These are phyloP conservation scores for Scolecobasidium constrictum DNA, from an alignment of 2,329 filamentous ascomycete genomes.

Conservation along the genomic window DNA sequence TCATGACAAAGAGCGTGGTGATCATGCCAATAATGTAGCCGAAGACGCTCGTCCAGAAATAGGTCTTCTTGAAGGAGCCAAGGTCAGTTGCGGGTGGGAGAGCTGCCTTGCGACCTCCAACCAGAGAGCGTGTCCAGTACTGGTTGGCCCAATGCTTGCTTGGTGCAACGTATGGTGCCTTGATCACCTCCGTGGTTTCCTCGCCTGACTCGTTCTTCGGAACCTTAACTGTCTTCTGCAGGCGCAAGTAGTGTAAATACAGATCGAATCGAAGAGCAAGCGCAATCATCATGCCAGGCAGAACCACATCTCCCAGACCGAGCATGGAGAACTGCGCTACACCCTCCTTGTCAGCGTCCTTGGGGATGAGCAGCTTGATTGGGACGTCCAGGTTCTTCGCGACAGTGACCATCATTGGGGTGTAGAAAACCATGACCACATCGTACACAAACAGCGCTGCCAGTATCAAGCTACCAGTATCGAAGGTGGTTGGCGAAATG, in stretches of 20 bases:
- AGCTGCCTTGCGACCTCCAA: slow-evolving; percentile 14
- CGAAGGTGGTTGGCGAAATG: slow-evolving; percentile 81
- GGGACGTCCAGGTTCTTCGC: slow-evolving; percentile 84
- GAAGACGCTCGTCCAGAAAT: slow-evolving; percentile 66
- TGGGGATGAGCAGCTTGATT: slow-evolving; percentile 79
- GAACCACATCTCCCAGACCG: slow-evolving; percentile 84
- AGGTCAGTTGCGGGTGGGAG: slow-evolving; percentile 21
- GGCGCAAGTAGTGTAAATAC: slow-evolving; percentile 67
- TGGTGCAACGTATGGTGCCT: slow-evolving; percentile 20
- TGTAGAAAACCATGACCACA: slow-evolving; percentile 85
- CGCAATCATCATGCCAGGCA: slow-evolving; percentile 84
- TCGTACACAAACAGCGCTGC: slow-evolving; percentile 84
- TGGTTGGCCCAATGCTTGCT: slow-evolving; percentile 59
- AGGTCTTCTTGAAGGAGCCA: slow-evolving; percentile 63
- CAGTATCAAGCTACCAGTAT: slow-evolving; percentile 68
- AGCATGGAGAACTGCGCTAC: slow-evolving; percentile 56
- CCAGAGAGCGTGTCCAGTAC: slow-evolving; percentile 55
- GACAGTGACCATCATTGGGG: slow-evolving; percentile 76
- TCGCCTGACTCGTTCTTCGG: slow-evolving; percentile 19
- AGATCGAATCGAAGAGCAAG: slow-evolving; percentile 87
- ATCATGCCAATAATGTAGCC: slow-evolving; percentile 75
- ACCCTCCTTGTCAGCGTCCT: slow-evolving; percentile 26
- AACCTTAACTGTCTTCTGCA: slow-evolving; percentile 36
- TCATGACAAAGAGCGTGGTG: slow-evolving; percentile 63
- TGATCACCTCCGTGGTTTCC: slow-evolving; percentile 13